Base-by-base conservation (phyloP, 139 green algal species). In the Coelastrella sp. region DNA sequence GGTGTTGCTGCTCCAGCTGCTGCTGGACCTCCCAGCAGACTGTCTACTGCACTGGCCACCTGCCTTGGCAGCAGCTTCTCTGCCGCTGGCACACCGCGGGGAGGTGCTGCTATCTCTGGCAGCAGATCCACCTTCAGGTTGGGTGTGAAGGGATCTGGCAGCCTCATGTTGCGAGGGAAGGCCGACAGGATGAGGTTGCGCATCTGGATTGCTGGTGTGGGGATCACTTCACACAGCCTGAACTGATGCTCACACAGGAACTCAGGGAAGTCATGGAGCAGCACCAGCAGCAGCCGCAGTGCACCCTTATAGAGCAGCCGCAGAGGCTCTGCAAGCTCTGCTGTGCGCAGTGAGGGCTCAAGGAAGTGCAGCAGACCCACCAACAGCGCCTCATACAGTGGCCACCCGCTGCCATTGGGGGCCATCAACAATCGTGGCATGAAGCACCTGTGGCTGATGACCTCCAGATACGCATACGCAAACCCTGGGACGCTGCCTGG, bases 241-340 rank as follows among this genome's bases (percentile, higher is more conserved):
- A 98, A 97, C 95, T 99, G 97, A 91, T 99, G 96, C 92, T 99
- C 96, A 93, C 98, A 99, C 86, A 99, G 96, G 94, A 99, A 99
- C 95, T 99, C 98, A 9, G 98, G 98, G 93, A 99, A 99, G 94
- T 99, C 98, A 89, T 99, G 98, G 93, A 99, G 95, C 87, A 99
- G 95, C 80, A 99, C 97, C 92, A 99, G 96, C 91, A 99, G 96
- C 92, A 99, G 94, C 17, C 98, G 95, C 89, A 99, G 93, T 24
- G 96, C 97, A 79, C 98, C 98, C 89, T 97, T 98, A 95, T 99
- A 99, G 80, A 99, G 94, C 91, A 98, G 91, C 75, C 97, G 94
- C 49, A 98, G 90, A 19, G 94, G 92, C 6, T 97, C 95, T 4
- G 90, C 96, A 49, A 99, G 95, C 86, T 99, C 96, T 4, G 97